Base-by-base conservation (phyloP, 352 stramenopile species). In the Phytophthora tubulina region DNA sequence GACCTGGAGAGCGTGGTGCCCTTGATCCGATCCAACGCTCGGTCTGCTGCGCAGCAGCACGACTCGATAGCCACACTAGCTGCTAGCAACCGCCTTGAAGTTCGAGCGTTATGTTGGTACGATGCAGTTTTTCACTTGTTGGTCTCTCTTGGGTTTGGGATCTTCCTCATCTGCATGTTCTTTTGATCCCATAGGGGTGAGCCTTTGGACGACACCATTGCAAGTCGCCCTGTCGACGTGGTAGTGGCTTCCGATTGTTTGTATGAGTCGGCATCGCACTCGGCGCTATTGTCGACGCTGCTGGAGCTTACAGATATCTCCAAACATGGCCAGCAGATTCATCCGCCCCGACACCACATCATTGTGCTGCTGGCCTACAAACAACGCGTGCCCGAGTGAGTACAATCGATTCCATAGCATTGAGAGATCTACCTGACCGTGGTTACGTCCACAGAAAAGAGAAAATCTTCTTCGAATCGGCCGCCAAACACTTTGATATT, bases 291-390 rank as follows among this genome's bases (percentile, higher is more conserved):
- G 3, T 10, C 55, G 15, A 87, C 86, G 11, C 57, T 94, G n/a
- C 27, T 78, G 6, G 67, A 73, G 6, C 54, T 93, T 13, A 85
- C 77, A 41, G 9, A 51, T 10, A 35, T 21, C 17, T 52, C 49
- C 17, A 15, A 49, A 14, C 54, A 8, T 27, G 31, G 14, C 3
- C 31, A 54, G 33, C n/a, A 33, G 42, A 33, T 13, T 5, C n/a
- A 68, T 13, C 8, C 39, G 5, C 33, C 21, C 21, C 38, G 14
- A 48, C 55, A 58, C 8, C 35, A 33, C 27, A 15, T 32, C 38
- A 38, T 65, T 2, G 72, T 90, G n/a, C 74, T 86, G 13, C 58
- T 94, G 42, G 84, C 83, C 8, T 94, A 92, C 77, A 94, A 94
- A 71, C 86, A 92, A 51, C 81, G 86, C 6, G 57, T 93, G 32